Conservation (phyloP, 2,329 filamentous ascomycete species). For the Colletotrichum sidae region DNA sequence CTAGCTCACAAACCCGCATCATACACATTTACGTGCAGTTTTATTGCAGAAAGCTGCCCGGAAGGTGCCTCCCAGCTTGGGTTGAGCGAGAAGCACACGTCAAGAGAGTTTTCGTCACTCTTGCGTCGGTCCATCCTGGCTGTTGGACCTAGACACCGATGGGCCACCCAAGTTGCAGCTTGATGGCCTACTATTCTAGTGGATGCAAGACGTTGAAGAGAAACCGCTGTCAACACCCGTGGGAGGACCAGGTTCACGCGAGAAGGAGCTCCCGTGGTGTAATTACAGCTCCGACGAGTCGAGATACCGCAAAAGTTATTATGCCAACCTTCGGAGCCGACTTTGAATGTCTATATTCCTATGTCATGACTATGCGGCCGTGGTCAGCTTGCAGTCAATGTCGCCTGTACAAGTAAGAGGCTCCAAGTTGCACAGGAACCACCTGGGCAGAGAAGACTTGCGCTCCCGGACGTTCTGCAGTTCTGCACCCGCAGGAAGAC, state of each 20-base stretch:
- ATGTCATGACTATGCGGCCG: constrained; percentile 1
- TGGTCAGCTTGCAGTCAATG: constrained; percentile 11
- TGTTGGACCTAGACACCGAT: too few species aligned
- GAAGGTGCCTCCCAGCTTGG: neutral
- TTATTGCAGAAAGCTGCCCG: constrained; percentile 1
- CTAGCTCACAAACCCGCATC: neutral
- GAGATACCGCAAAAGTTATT: too few species aligned
- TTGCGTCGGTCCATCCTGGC: too few species aligned
- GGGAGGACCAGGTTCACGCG: too few species aligned
- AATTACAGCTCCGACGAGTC: too few species aligned
- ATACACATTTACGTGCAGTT: neutral
- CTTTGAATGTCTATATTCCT: constrained; percentile 1
- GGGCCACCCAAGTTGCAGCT: too few species aligned
- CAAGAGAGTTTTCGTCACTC: too few species aligned
- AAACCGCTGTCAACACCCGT: too few species aligned
- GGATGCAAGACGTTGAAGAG: too few species aligned
- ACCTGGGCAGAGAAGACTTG: neutral
- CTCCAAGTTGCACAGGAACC: constrained; percentile 6
- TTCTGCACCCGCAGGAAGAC: too few species aligned
- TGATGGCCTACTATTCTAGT: too few species aligned
- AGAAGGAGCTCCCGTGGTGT: too few species aligned
- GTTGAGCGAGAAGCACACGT: neutral
- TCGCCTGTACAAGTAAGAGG: neutral
- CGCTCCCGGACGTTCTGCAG: neutral
- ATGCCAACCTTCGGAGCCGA: neutral